Base-by-base conservation (phyloP, 495 filamentous ascomycete species). In the Talaromyces adpressus region DNA sequence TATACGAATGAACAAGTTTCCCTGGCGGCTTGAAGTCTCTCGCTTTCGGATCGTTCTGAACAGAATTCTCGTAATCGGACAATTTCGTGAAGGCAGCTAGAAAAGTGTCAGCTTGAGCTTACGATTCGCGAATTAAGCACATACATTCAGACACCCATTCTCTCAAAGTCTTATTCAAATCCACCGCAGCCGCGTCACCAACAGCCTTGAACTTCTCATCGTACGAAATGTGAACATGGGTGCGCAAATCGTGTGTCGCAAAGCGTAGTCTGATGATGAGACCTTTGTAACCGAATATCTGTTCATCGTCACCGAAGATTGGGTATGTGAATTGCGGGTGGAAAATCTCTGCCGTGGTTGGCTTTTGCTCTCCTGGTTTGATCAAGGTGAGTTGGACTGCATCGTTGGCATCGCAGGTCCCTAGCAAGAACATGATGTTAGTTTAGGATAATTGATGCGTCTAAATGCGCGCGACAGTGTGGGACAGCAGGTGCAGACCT, bases 291-390 rank as follows among this genome's bases (percentile, higher is more conserved):
- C 94, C 94, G 66, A 97, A 93, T 58, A 99, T 93, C 16, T 78
- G 79, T 76, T 99, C 92, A 0, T 91, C 87, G 16, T 97, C 88
- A 69, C 92, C 93, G 69, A 97, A 98, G 62, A 99, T 89, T 0
- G 89, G 77, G 72, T 97, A 97, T 20, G 92, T 97, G 73, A 93
- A 94, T 68, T 83, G 83, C 2, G 94, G 94, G 63, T 90, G 82
- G 75, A 98, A 97, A 61, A 79, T 82, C 20, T 81, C 79, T 32
- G 89, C 68, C 4, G 82, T 84, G 67, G 84, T 84, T 20, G 84
- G 77, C 62, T 80, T 82, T 39, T 78, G 70, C 6, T 81, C 72
- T 12, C 77, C 74, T 1, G 89, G 83, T 64, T 82, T 80, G 47
- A 92, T 80, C 52, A 95, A 75, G 9, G 88, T 89, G 66, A 95